Conservation (phyloP, 345 rosid species). For the Pistacia integerrima region DNA sequence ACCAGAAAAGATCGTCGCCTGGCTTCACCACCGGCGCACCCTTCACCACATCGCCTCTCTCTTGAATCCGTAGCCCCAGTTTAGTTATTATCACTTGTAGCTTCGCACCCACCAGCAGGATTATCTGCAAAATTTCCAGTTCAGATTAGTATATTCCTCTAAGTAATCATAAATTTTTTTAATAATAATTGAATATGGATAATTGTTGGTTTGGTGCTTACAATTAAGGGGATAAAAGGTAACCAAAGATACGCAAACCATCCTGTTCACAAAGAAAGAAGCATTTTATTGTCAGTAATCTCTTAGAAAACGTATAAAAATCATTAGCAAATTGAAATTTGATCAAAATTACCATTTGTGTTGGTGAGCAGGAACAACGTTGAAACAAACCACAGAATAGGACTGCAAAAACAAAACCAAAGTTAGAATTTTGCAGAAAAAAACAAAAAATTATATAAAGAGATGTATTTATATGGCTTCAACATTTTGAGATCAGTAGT, state of each 20-base stretch:
- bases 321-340: not conserved
- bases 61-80: constrained; percentile 79
- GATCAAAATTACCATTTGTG: constrained; percentile 58
- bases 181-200: not conserved
- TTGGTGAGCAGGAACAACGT: constrained; percentile 67
- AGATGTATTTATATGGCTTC: not conserved
- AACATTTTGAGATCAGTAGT: too few species aligned
- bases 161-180: not conserved
- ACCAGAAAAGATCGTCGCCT: constrained; percentile 95
- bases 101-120: constrained; percentile 76
- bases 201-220: constrained; percentile 40
- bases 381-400: constrained; percentile 75
- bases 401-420: constrained; percentile 50
- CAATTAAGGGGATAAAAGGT: constrained; percentile 79
- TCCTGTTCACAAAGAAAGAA: constrained; percentile 42
- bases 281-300: not conserved
- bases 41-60: constrained; percentile 82
- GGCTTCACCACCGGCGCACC: constrained; percentile 95
- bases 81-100: constrained; percentile 83
- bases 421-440: not conserved
- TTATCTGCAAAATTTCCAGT: constrained; percentile 40
- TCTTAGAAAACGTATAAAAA: not conserved
- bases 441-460: too few species aligned
- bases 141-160: not conserved
- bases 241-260: constrained; percentile 72